Percentiles rank a stretch among this genome's conserved stretches.
Evolutionary conservation across 352 stramenopile species (phyloP).

Genomic region (Phytophthora sansomeana): DNA sequence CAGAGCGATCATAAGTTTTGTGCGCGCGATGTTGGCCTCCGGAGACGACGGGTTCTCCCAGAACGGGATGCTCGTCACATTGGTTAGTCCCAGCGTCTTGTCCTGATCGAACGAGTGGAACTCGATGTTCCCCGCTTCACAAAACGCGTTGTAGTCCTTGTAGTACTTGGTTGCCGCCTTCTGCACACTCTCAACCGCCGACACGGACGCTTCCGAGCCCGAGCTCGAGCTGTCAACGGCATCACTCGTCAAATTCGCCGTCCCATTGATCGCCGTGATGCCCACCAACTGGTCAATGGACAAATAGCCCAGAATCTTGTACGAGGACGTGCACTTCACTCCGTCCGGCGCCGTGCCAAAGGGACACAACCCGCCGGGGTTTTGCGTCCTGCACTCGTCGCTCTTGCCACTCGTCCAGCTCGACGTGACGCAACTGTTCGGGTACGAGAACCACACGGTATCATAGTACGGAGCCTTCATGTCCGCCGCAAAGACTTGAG

Average conservation of each 20-base stretch:
- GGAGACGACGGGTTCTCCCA: conserved; percentile 62
- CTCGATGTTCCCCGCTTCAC: conserved; percentile 51
- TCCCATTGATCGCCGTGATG: conserved; percentile 53
- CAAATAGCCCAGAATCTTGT: conserved; percentile 68
- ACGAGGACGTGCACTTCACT: conserved; percentile 61
- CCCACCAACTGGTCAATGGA: conserved; percentile 75
- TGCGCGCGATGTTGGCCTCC: conserved; percentile 62
- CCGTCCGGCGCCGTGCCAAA: conserved; percentile 61
- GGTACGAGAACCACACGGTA: conserved; percentile 83
- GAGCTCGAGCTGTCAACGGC: conserved; percentile 39
- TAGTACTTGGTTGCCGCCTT: conserved; percentile 39
- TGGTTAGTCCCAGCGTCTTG: conserved; percentile 55
- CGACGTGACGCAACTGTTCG: conserved; percentile 64
- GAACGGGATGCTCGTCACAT: conserved; percentile 62
- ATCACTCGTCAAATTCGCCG: conserved; percentile 33
- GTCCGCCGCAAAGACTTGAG: conserved; percentile 59
- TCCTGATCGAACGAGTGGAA: conserved; percentile 64
- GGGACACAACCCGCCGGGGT: conserved; percentile 60
- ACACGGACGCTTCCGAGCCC: conserved; percentile 16
- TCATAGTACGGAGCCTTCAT: conserved; percentile 68
- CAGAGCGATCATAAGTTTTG: conserved; percentile 54
- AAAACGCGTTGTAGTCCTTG: conserved; percentile 60
- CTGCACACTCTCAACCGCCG: conserved; percentile 22
- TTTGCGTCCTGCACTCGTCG: conserved; percentile 42
- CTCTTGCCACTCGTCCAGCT: conserved; percentile 57